Evolutionary conservation across 257 asterid genomes (phyloP), one percentile per base, ranked within the genome.

Genomic region (Penstemon barbatus): DNA sequence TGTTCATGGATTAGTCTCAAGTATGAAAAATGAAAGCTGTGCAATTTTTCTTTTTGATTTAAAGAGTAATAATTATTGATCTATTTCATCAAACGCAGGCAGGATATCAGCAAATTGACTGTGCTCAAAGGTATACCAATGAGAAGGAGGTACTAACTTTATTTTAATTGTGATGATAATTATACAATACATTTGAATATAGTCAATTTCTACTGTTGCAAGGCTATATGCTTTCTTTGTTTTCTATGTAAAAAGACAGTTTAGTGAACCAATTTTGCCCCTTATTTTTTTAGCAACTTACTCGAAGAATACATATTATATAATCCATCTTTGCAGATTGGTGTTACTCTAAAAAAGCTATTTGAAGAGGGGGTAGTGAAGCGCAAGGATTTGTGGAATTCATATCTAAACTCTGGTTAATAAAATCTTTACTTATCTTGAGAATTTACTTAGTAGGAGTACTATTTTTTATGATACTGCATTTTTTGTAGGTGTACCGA

Each of bases 351-450:
- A 66, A 87, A 85, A 85, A 91, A 83, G 81, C 79, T 91, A 66
- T 81, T 91, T 71, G 85, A 85, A 46, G 89, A 78, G 61, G 90
- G 95, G 56, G 85, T 79, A 71, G 91, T 91, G 75, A 85, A 87
- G 87, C 77, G 97, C 79, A 87, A 74, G 80, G 96, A 91, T 15
- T 75, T 89, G 79, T 89, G 86, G 65, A 83, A 15, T 15, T 91
- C 71, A 85, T 96, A 65, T 91, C 97, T 67, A 91, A 91, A 77
- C 97, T 91, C 85, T 85, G 95, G 97, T 91, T 84, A 68, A 65
- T 44, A n/a, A 54, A 59, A 25, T 25, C 33, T 25, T 25, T 25
- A 25, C 33, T 25, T 25, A 25, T 25, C 33, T 25, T 25, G 33
- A 25, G 33, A 25, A 25, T 25, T 25, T 25, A 25, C 33, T 25